Conservation (phyloP, 2,329 filamentous ascomycete genomes). For the Blastomyces silverae region DNA sequence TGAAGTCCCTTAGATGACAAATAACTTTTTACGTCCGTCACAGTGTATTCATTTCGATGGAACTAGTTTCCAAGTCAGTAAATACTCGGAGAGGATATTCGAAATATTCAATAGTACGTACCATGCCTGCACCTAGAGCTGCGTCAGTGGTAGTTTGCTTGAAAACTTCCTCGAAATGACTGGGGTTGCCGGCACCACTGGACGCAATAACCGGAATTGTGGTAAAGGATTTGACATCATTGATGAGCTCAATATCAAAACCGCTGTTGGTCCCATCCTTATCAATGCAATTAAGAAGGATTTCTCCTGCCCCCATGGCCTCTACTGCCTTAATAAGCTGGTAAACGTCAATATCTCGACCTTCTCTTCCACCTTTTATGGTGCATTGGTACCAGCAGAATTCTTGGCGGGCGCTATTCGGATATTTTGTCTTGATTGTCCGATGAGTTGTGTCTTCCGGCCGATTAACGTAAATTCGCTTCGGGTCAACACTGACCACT, state of each 20-base stretch:
- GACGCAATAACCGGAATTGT: slow-evolving; percentile 93
- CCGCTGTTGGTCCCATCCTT: slow-evolving; percentile 90
- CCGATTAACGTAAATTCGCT: slow-evolving; percentile 72
- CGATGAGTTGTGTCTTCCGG: slow-evolving; percentile 66
- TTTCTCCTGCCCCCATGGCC: slow-evolving; percentile 90
- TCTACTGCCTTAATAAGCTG: slow-evolving; percentile 85
- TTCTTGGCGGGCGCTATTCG: slow-evolving; percentile 67
- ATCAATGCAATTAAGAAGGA: slow-evolving; percentile 96
- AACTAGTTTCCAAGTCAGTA: slow-evolving; percentile 49
- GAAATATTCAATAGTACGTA: slow-evolving; percentile 34
- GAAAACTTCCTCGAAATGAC: slow-evolving; percentile 89
- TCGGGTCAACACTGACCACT: slow-evolving; percentile 90
- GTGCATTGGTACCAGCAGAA: slow-evolving; percentile 98
- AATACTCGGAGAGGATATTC: slow-evolving; percentile 17
- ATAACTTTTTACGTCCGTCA: slow-evolving; percentile 85
- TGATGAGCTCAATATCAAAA: slow-evolving; percentile 87
- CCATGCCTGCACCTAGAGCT: slow-evolving; percentile 88
- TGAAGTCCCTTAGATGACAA: slow-evolving; percentile 63
- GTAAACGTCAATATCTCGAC: slow-evolving; percentile 85
- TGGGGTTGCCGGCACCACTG: slow-evolving; percentile 80
- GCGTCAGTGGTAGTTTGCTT: slow-evolving; percentile 78
- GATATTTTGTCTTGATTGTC: slow-evolving; percentile 62
- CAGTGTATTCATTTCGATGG: slow-evolving; percentile 89
- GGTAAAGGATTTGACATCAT: slow-evolving; percentile 77
- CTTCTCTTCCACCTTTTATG: slow-evolving; percentile 89